Base-by-base conservation (phyloP, 2,329 filamentous ascomycete species). In the Arthrinium phaeospermum region DNA sequence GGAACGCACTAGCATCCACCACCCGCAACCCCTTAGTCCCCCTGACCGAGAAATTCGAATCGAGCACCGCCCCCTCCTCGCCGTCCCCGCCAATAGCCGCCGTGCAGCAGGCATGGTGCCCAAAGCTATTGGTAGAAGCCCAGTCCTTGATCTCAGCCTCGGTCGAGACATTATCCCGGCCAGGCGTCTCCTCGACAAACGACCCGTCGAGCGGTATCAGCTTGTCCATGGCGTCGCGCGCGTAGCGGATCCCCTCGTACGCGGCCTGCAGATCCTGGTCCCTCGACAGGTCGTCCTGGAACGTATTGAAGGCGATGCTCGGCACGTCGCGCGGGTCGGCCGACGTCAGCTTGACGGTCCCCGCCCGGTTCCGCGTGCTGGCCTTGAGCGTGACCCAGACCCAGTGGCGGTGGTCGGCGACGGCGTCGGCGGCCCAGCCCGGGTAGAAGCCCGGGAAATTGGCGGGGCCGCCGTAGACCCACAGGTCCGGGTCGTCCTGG, bases 401-500 rank as follows among this genome's bases (percentile, higher is more conserved):
- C 74, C 74, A 78, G 41, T 73, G 61, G 68, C 71, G 47, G 0
- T 51, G 45, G 51, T 71, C 73, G 4, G 67, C 67, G 2, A 69
- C 70, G 14, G 75, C 72, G 16, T n/a, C 30, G 61, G 68, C 64
- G 14, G 73, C 68, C 51, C 71, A 75, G 27, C 72, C 73, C 3
- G 73, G 74, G 69, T 72, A 74, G 70, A 73, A 74, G 1, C 74
- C 74, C 14, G 53, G 72, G 70, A 75, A 74, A 13, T 73, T 67
- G 44, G 69, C 73, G 4, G 73, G 71, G 16, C 67, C 71, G 41
- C 74, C 74, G 34, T 67, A 70, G 61, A 72, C 44, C 70, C 84
- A 86, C 69, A 87, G 78, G 76, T 88, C 85, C 45, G 86, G 76
- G 74, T 89, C 87, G 68, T 79, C 83, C 47, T 84, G 82, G 57